Evolutionary conservation across 345 rosid genomes (phyloP).

Genomic region (Geranium rotundifolium): DNA sequence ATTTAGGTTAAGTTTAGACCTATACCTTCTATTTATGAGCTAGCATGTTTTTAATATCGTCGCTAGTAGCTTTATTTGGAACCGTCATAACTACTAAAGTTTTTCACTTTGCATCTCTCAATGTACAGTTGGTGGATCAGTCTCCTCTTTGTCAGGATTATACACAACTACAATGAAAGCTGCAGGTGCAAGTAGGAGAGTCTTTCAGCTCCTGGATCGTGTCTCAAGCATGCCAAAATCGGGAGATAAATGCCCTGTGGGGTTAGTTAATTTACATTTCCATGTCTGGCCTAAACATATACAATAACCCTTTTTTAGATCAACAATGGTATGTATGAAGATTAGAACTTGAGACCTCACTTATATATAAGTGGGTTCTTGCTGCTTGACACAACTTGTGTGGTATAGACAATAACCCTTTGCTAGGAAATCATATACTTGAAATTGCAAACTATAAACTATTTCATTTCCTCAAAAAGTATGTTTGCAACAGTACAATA

Average conservation of each 20-base stretch:
- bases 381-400: too few relatives aligned
- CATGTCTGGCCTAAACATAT: background rate
- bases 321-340: too few relatives aligned
- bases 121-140: slow-evolving; percentile 75
- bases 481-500: background rate
- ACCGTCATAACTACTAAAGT: background rate
- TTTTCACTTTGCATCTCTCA: slow-evolving; percentile 4
- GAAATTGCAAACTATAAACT: background rate
- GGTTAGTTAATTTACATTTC: slow-evolving; percentile 29
- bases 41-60: background rate
- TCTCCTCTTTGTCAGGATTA: slow-evolving; percentile 71
- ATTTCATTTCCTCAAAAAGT: background rate
- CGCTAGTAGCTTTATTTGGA: background rate
- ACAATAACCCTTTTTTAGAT: too few relatives aligned
- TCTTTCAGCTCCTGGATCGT: slow-evolving; percentile 85
- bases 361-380: too few relatives aligned
- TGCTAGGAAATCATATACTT: background rate
- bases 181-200: slow-evolving; percentile 91
- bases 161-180: slow-evolving; percentile 95
- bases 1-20: too few relatives aligned
- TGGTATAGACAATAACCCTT: too few relatives aligned
- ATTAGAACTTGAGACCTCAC: too few relatives aligned
- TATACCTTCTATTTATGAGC: background rate
- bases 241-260: slow-evolving; percentile 64
- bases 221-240: slow-evolving; percentile 68